phyloP scores from a whole-genome alignment of 768 basidiomycete species.

The Pleurotus citrinopileatus region DNA sequence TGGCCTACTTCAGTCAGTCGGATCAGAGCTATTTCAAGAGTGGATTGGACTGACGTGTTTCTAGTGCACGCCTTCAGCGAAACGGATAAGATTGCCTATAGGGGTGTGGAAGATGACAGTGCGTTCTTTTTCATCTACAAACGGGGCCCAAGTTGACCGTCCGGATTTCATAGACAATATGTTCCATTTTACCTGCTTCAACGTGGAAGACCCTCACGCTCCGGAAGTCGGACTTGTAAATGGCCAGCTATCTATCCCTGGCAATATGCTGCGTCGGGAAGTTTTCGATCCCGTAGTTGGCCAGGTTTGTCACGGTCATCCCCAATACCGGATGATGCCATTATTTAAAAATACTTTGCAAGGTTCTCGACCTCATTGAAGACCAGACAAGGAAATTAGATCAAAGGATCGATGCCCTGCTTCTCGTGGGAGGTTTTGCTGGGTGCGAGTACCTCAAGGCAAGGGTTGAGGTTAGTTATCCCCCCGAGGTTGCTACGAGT shows the following conservation, averaged over 20 bases:
- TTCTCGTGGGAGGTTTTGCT: conserved; percentile 89
- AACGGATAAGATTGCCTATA: conserved; percentile 80
- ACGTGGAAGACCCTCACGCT: conserved; percentile 80
- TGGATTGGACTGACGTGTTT: conserved; percentile 8
- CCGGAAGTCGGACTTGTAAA: conserved; percentile 76
- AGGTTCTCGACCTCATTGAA: conserved; percentile 80
- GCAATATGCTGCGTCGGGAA: conserved; percentile 71
- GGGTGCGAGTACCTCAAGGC: conserved; percentile 83
- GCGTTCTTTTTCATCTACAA: conserved; percentile 17
- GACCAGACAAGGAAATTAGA: conserved; percentile 67
- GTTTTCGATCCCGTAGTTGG: conserved; percentile 91
- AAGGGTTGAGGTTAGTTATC: conserved; percentile 61
- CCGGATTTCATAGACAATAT: conserved; percentile 54
- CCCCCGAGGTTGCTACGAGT: background rate
- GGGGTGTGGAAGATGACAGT: conserved; percentile 76
- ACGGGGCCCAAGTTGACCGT: background rate
- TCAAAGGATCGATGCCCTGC: conserved; percentile 75
- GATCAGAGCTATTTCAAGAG: conserved; percentile 4
- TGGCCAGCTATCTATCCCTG: conserved; percentile 82
- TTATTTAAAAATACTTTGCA: conserved; percentile 9
- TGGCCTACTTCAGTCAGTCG: conserved; percentile 74
- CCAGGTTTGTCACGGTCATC: conserved; percentile 45
- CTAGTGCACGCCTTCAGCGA: conserved; percentile 83
- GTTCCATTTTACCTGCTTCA: conserved; percentile 91
- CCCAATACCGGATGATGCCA: conserved; percentile 7